Percentiles rank a stretch among this genome's conserved stretches.
These are phyloP conservation scores for Solanum hybrid DNA, from an alignment of 305 asterid species.

Conservation along the genomic window DNA sequence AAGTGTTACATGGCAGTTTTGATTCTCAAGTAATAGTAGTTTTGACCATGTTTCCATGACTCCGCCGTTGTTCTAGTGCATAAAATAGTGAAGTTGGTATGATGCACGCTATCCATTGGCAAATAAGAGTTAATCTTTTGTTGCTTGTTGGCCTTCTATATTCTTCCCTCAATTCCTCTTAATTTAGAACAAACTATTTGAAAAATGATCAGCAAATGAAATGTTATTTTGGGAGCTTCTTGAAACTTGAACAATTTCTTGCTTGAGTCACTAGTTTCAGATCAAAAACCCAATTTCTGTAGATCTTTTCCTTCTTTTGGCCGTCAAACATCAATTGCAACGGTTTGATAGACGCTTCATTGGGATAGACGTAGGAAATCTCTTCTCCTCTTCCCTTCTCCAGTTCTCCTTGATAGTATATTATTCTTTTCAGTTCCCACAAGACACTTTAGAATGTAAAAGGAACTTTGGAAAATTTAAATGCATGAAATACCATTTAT, in stretches of 20 bases:
- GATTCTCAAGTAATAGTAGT: neutral
- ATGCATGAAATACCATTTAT: neutral
- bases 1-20: neutral
- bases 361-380: neutral
- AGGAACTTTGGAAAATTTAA: neutral
- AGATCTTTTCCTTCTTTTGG: neutral
- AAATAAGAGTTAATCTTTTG: neutral
- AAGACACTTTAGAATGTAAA: neutral
- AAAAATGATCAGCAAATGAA: neutral
- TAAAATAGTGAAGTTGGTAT: neutral
- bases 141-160: neutral
- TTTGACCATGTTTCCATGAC: neutral
- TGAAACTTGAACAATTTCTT: neutral
- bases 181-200: neutral
- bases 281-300: neutral
- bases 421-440: neutral
- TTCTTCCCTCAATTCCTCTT: neutral
- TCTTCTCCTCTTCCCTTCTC: neutral
- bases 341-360: neutral
- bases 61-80: neutral
- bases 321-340: neutral
- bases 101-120: neutral
- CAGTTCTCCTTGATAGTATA: neutral
- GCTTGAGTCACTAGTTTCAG: neutral
- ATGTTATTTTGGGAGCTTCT: neutral